Percentiles rank a stretch among this genome's conserved stretches.
These are phyloP conservation scores for Coffea canephora DNA, from an alignment of 257 asterid species.

Conservation along the genomic window DNA sequence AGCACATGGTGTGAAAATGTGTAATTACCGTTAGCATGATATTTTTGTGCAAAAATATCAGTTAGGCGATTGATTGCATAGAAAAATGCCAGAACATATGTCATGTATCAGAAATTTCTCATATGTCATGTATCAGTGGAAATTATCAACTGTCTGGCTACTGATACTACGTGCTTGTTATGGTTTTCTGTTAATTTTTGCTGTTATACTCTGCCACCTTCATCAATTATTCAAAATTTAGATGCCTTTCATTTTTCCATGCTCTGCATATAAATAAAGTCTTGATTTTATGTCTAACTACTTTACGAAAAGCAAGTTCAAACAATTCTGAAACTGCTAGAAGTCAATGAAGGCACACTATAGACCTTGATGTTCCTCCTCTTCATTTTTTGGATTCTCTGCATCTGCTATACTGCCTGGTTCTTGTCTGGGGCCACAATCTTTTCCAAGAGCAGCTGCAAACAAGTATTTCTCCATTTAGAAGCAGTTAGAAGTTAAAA, in stretches of 20 bases:
- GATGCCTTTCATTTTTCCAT: not conserved
- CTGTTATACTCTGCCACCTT: not conserved
- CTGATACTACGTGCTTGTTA: not conserved
- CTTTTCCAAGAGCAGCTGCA: conserved; percentile 17
- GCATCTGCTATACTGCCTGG: not conserved
- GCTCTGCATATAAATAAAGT: not conserved
- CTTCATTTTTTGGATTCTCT: conserved; percentile 10
- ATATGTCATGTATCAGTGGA: no score
- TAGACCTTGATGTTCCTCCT: conserved; percentile 19
- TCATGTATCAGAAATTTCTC: no score
- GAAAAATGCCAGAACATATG: no score
- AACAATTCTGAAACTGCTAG: not conserved
- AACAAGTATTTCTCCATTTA: not conserved
- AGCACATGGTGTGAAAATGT: not conserved
- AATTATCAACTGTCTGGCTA: no score
- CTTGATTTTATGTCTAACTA: not conserved
- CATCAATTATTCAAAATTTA: no score
- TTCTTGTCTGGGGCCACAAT: not conserved
- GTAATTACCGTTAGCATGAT: not conserved
- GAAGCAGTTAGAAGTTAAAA: not conserved
- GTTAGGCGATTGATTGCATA: no score
- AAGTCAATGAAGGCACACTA: not conserved
- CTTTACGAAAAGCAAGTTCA: not conserved
- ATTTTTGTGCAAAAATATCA: no score
- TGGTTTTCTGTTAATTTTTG: no score